Conservation (phyloP, 2,329 filamentous ascomycete species). For the Cladosporium sp. region DNA sequence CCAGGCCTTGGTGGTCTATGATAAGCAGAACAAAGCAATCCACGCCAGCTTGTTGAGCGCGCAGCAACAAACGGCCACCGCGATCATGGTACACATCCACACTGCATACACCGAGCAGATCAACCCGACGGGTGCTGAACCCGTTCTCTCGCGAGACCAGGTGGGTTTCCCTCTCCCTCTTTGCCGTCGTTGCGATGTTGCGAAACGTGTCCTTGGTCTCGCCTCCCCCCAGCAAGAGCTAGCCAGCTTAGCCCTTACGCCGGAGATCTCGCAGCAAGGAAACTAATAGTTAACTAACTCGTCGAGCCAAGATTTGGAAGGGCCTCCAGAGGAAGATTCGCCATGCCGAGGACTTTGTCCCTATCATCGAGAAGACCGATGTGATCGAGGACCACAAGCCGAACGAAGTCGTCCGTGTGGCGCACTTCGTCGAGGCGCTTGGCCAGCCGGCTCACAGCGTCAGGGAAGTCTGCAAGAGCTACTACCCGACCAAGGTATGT, state of each 20-base stretch:
- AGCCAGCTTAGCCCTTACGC: too few species aligned
- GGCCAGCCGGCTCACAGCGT: constrained; percentile 27
- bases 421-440: constrained; percentile 34
- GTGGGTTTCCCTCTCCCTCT: background rate
- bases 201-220: background rate
- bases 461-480: constrained; percentile 36
- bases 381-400: constrained; percentile 36
- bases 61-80: background rate
- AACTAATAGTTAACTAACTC: constrained; percentile 18
- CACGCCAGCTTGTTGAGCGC: background rate
- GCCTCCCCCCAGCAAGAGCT: too few species aligned
- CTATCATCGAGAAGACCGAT: constrained; percentile 35
- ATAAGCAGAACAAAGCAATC: constrained; percentile 12
- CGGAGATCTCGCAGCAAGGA: background rate
- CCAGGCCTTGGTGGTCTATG: constrained; percentile 7
- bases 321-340: constrained; percentile 45
- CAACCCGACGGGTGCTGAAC: constrained; percentile 37
- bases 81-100: constrained; percentile 37
- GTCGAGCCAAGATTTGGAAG: constrained; percentile 32
- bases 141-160: constrained; percentile 30
- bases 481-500: constrained; percentile 37
- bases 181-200: background rate
- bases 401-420: constrained; percentile 32
- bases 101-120: constrained; percentile 41
- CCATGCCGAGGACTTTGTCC: constrained; percentile 42